Evolutionary conservation across 129 eudicot species (phyloP).

Genomic region (Helianthus annuus): HanXRQr2.0-SUNRISE NC_035439.2:112177913-112178412

Average conservation of each 20-base stretch:
- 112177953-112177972: too few relatives aligned
- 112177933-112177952: too few relatives aligned
- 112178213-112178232: constrained; percentile 76
- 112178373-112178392: too few relatives aligned
- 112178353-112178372: too few relatives aligned
- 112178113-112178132: constrained; percentile 96
- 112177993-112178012: constrained; percentile 79
- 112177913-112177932: too few relatives aligned
- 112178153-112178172: constrained; percentile 78
- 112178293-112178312: constrained; percentile 89
- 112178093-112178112: constrained; percentile 95
- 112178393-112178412: too few relatives aligned
- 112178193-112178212: constrained; percentile 75
- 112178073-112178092: constrained; percentile 86
- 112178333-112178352: constrained; percentile 72
- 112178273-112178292: constrained; percentile 79
- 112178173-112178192: constrained; percentile 83
- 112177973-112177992: constrained; percentile 34
- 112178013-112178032: constrained; percentile 87
- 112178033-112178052: constrained; percentile 66
- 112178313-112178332: constrained; percentile 83
- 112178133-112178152: constrained; percentile 71
- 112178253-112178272: constrained; percentile 93
- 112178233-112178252: constrained; percentile 76
- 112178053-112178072: constrained; percentile 78